These are phyloP conservation scores for Penstemon davidsonii DNA, from an alignment of 257 asterid species.

Conservation along the genomic window DNA sequence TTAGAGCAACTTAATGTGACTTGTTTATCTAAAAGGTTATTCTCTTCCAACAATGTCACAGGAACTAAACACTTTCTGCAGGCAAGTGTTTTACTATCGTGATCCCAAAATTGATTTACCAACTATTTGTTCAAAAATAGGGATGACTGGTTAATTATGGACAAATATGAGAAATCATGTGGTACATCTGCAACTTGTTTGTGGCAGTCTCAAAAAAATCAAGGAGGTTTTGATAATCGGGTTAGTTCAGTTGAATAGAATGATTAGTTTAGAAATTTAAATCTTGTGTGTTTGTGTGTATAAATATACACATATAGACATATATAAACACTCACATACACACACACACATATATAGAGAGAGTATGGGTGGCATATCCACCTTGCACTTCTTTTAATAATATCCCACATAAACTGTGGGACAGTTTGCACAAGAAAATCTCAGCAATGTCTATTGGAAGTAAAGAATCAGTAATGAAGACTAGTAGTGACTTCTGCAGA, in stretches of 20 bases:
- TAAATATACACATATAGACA: too few relatives aligned
- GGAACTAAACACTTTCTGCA: conserved; percentile 6
- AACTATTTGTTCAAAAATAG: background rate
- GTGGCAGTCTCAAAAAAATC: background rate
- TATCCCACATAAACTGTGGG: background rate
- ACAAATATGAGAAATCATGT: background rate
- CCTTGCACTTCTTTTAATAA: background rate
- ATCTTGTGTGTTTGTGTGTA: too few relatives aligned
- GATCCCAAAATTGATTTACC: background rate
- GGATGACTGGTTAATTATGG: background rate
- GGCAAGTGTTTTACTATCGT: background rate
- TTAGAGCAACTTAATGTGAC: background rate
- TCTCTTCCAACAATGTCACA: background rate
- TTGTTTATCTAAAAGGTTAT: background rate
- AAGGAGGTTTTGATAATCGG: background rate
- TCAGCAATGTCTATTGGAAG: background rate
- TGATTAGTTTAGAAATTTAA: background rate
- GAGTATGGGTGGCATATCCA: background rate
- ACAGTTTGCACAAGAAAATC: background rate
- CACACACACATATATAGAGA: too few relatives aligned
- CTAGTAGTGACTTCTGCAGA: background rate
- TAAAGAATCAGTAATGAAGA: background rate
- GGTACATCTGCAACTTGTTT: background rate
- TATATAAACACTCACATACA: too few relatives aligned
- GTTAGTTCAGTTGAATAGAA: background rate